phyloP scores from a whole-genome alignment of 352 stramenopile species.

The Pythium aquatile region DNA sequence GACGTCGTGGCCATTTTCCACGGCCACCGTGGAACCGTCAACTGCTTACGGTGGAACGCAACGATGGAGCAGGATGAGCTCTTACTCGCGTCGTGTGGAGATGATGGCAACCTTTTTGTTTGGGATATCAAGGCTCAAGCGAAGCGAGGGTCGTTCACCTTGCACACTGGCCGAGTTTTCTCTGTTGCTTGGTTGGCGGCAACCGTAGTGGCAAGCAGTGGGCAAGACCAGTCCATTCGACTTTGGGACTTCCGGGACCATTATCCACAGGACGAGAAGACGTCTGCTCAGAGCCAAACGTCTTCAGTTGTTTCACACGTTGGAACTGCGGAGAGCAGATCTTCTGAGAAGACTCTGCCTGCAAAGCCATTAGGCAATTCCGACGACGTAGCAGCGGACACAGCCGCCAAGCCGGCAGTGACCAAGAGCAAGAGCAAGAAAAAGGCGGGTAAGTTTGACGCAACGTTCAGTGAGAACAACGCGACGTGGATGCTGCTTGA shows the following conservation, averaged over 20 bases:
- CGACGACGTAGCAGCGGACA: neutral
- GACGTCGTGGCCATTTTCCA: constrained; percentile 29
- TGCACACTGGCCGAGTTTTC: constrained; percentile 56
- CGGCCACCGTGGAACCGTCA: constrained; percentile 46
- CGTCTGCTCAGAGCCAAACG: neutral
- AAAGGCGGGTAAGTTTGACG: constrained; percentile 4
- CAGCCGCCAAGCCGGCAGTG: neutral
- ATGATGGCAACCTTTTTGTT: constrained; percentile 54
- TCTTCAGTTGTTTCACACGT: neutral
- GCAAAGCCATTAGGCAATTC: neutral
- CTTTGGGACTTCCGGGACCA: constrained; percentile 39
- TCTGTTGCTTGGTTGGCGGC: constrained; percentile 53
- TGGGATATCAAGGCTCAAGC: constrained; percentile 37
- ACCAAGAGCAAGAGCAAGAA: constrained; percentile 13
- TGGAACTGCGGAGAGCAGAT: neutral
- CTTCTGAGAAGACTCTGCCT: neutral
- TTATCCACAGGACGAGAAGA: neutral
- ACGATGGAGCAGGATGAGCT: constrained; percentile 4
- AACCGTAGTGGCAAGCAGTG: constrained; percentile 46
- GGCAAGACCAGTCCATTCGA: constrained; percentile 69
- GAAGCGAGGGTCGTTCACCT: constrained; percentile 33
- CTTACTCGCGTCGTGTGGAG: constrained; percentile 50
- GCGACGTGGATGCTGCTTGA: constrained; percentile 5
- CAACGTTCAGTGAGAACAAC: neutral
- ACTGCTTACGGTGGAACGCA: constrained; percentile 40